These are phyloP conservation scores for Acer campestre DNA, from an alignment of 345 rosid species.

Conservation along the genomic window DNA sequence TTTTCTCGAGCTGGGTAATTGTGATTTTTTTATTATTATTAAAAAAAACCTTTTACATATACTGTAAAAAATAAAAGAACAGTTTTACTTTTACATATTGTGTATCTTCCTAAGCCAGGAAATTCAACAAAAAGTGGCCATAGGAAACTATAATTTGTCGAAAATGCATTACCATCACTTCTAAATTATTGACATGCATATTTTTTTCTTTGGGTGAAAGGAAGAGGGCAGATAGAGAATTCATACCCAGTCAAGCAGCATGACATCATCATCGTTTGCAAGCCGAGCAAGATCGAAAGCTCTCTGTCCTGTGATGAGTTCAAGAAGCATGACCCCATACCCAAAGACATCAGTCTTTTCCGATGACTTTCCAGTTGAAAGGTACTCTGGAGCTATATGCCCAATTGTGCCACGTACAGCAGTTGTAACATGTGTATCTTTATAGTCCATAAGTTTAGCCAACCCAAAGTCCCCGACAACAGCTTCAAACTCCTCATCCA, in stretches of 20 bases:
- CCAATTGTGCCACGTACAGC: constrained; percentile 99
- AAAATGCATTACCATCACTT: neutral
- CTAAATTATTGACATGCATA: neutral
- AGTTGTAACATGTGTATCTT: constrained; percentile 91
- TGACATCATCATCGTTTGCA: constrained; percentile 90
- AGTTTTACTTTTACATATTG: neutral
- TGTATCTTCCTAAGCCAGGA: constrained; percentile 9
- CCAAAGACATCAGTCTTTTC: constrained; percentile 99
- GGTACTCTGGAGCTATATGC: constrained; percentile 95
- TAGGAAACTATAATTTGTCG: neutral
- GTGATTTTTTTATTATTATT: too few relatives aligned
- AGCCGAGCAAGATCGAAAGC: constrained; percentile 96
- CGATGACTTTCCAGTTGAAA: constrained; percentile 85
- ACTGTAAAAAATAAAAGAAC: neutral
- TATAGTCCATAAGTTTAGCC: constrained; percentile 90
- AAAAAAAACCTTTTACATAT: neutral
- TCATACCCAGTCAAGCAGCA: constrained; percentile 96
- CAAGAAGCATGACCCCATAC: constrained; percentile 98
- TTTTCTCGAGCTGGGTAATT: neutral
- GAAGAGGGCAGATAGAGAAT: neutral
- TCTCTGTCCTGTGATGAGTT: constrained; percentile 91
- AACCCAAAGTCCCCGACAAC: constrained; percentile 97
- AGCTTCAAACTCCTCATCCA: constrained; percentile 94
- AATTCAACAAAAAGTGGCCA: neutral
- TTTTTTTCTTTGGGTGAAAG: too few relatives aligned